phyloP scores from a whole-genome alignment of 129 eudicot species.

The Heracleum sosnowskyi region DNA sequence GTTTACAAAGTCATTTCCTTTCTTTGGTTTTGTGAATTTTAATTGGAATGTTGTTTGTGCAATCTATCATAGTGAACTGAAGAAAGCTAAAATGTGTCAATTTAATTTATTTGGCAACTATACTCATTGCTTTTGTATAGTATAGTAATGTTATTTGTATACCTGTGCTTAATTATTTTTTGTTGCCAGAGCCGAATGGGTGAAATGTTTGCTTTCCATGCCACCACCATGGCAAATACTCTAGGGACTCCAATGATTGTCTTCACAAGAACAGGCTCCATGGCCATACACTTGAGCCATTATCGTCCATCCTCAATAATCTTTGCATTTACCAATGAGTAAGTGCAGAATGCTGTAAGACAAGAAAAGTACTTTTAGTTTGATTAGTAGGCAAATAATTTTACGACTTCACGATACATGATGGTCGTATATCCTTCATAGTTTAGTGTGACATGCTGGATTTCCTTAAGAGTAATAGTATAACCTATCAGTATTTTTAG shows the following conservation, averaged over 20 bases:
- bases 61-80: background rate
- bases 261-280: slow-evolving; percentile 93
- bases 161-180: slow-evolving; percentile 3
- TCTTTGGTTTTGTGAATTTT: background rate
- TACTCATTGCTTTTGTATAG: background rate
- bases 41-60: background rate
- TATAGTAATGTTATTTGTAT: background rate
- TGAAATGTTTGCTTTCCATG: slow-evolving; percentile 84
- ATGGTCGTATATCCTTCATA: background rate
- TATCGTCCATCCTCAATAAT: slow-evolving; percentile 79
- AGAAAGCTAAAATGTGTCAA: background rate
- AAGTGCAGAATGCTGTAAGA: slow-evolving; percentile 25
- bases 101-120: background rate
- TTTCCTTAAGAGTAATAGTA: background rate
- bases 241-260: slow-evolving; percentile 72
- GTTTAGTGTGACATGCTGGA: background rate
- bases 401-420: background rate
- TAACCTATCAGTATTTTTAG: background rate
- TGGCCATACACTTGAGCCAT: slow-evolving; percentile 89
- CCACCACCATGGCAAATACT: slow-evolving; percentile 84
- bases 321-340: slow-evolving; percentile 95
- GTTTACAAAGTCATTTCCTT: slow-evolving; percentile 26
- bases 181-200: slow-evolving; percentile 81
- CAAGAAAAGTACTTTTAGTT: background rate
- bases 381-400: background rate